Base-by-base conservation (phyloP, 805 yeast species). In the Wickerhamia fluorescens region DNA sequence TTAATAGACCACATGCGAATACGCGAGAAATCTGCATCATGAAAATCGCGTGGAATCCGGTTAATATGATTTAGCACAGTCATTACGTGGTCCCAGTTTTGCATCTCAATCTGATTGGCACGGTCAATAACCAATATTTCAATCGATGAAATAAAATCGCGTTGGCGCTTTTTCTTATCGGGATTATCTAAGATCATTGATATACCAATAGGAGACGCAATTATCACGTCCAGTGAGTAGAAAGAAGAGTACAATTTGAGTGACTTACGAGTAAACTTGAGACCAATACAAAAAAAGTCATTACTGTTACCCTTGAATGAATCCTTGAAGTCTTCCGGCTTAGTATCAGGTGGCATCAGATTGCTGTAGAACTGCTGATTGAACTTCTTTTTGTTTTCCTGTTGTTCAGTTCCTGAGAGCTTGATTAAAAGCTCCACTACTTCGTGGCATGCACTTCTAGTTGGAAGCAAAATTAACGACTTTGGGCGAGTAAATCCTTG, bases 401-500 rank as follows among this genome's bases (percentile, higher is more conserved):
- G 75, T 46, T 84, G 88, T 23, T 73, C 78, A 19, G 79, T 58
- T 0, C 82, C 84, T 3, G 87, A 71, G 16, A 80, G 56, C 20
- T 65, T 56, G 21, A 79, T 73, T 21, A 92, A 42, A 20, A 71
- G 66, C 24, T 71, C 68, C 13, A 88, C 75, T 11, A 86, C 65
- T 34, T 77, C 74, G 48, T 73, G 78, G 16, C 92, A 86, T 7
- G 79, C 60, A 41, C 86, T 71, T 46, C 96, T 71, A 0, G 95
- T 85, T 8, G 98, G 97, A 23, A 85, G 59, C 15, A 92, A 55
- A 4, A 89, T 73, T 32, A 92, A 58, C 2, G 81, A 87, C 46
- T 87, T 88, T 1, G 98, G 95, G 37, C 97, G 69, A 0, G 96
- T 88, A 51, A 86, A 92, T 16, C 98, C 97, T 54, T 92, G 97